These are phyloP conservation scores for Mortierella alpina DNA, from an alignment of 192 early-diverging fungal genomes.

Conservation along the genomic window DNA sequence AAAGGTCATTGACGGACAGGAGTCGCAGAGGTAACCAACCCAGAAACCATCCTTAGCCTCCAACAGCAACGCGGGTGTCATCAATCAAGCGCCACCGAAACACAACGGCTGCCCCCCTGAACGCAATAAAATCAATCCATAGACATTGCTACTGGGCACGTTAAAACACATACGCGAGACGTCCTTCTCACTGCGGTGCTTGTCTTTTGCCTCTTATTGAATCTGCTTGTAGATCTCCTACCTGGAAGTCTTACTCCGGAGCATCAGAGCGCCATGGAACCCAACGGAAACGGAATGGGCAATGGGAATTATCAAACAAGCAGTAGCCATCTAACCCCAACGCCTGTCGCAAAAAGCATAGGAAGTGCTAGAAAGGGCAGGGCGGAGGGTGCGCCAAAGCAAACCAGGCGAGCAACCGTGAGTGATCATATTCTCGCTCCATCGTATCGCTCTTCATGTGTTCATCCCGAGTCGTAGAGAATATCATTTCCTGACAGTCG, in stretches of 20 bases:
- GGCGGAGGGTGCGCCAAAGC: conserved; percentile 37
- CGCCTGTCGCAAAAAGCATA: background rate
- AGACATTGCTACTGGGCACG: too few relatives aligned
- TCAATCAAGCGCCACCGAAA: background rate
- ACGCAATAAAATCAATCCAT: too few relatives aligned
- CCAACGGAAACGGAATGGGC: too few relatives aligned
- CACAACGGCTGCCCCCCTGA: too few relatives aligned
- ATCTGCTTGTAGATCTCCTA: too few relatives aligned
- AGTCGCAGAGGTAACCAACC: conserved; percentile 38
- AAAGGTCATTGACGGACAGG: conserved; percentile 11
- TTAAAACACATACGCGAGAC: too few relatives aligned
- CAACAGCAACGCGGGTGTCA: background rate
- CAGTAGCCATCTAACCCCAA: background rate
- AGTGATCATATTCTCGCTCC: conserved; percentile 12
- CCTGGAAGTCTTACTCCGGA: too few relatives aligned
- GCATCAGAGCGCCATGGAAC: too few relatives aligned
- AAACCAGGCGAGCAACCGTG: conserved; percentile 45
- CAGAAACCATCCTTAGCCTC: conserved; percentile 3
- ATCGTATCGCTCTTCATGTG: background rate
- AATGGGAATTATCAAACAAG: background rate
- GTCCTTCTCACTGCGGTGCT: too few relatives aligned
- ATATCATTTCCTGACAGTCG: background rate
- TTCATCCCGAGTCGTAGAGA: background rate
- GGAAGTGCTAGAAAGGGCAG: conserved; percentile 22
- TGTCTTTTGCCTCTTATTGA: too few relatives aligned